phyloP scores from a whole-genome alignment of 768 basidiomycete genomes.

The Mycena pura region DNA sequence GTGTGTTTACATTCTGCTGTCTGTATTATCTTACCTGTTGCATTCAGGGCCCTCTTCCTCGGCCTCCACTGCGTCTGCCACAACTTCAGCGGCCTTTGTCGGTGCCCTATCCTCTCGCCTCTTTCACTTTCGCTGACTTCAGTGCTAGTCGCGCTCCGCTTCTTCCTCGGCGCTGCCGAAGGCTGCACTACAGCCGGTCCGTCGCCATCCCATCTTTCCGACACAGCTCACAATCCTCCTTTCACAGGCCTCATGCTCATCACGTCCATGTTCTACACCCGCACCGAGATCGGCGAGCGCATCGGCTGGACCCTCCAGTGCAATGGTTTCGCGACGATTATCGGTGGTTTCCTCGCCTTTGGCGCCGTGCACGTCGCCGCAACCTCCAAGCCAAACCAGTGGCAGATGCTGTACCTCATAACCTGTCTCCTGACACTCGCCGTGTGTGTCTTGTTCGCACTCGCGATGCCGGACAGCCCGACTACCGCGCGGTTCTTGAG shows the following conservation, averaged over 20 bases:
- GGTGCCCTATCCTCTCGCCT: neutral
- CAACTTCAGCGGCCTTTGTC: neutral
- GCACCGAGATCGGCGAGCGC: neutral
- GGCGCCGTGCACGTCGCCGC: neutral
- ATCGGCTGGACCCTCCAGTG: neutral
- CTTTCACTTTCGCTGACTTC: neutral
- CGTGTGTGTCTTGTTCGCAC: neutral
- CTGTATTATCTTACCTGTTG: neutral
- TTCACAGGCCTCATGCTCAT: neutral
- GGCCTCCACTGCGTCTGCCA: neutral
- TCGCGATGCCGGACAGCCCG: neutral
- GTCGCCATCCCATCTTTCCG: neutral
- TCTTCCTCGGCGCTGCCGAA: neutral
- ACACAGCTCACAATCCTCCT: neutral
- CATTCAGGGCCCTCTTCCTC: neutral
- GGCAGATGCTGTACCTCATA: neutral
- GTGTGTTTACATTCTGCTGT: neutral
- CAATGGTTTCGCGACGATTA: neutral
- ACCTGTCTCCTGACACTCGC: neutral
- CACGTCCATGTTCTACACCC: neutral
- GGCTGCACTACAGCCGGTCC: neutral
- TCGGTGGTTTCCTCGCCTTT: neutral
- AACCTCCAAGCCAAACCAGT: neutral
- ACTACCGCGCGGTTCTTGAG: neutral
- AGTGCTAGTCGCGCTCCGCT: neutral